Percentiles rank a stretch among this genome's conserved stretches.
These are phyloP conservation scores for Yamadazyma atlantica DNA, from an alignment of 1,139 yeast species.

Conservation along the genomic window DNA sequence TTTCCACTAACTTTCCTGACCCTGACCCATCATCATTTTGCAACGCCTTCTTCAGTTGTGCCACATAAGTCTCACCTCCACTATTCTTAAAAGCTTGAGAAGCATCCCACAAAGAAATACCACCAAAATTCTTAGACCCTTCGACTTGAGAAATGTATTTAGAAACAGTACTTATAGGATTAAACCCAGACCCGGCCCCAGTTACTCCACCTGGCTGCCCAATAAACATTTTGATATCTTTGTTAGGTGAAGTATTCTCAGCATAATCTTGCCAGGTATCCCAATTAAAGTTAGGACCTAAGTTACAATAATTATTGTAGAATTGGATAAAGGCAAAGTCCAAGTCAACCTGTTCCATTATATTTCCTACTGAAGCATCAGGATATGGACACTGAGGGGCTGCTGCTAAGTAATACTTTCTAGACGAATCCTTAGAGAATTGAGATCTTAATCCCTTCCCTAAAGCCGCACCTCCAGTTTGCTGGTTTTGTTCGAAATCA, in stretches of 20 bases:
- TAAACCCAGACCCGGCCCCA: conserved; percentile 58
- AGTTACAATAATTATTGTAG: conserved; percentile 83
- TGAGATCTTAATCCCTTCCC: conserved; percentile 59
- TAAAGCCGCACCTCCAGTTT: conserved; percentile 60
- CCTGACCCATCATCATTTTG: conserved; percentile 2
- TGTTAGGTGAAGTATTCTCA: conserved; percentile 60
- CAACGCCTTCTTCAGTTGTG: conserved; percentile 25
- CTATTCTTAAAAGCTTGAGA: conserved; percentile 65
- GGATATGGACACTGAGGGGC: conserved; percentile 97
- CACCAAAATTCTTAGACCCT: conserved; percentile 61
- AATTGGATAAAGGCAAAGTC: conserved; percentile 92
- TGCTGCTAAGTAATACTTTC: conserved; percentile 76
- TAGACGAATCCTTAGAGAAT: conserved; percentile 54
- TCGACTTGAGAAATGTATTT: conserved; percentile 34
- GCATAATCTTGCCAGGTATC: conserved; percentile 82
- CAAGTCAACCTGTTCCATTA: conserved; percentile 58
- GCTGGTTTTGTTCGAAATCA: conserved; percentile 44
- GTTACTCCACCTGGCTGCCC: conserved; percentile 72
- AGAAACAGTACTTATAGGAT: conserved; percentile 19
- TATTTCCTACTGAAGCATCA: conserved; percentile 76
- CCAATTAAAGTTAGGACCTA: conserved; percentile 70
- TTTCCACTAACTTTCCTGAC: not conserved
- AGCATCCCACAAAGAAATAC: conserved; percentile 91
- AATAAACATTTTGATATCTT: conserved; percentile 59
- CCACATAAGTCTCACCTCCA: conserved; percentile 42